Base-by-base conservation (phyloP, 1,139 yeast species). In the Zygosaccharomyces sapae region DNA sequence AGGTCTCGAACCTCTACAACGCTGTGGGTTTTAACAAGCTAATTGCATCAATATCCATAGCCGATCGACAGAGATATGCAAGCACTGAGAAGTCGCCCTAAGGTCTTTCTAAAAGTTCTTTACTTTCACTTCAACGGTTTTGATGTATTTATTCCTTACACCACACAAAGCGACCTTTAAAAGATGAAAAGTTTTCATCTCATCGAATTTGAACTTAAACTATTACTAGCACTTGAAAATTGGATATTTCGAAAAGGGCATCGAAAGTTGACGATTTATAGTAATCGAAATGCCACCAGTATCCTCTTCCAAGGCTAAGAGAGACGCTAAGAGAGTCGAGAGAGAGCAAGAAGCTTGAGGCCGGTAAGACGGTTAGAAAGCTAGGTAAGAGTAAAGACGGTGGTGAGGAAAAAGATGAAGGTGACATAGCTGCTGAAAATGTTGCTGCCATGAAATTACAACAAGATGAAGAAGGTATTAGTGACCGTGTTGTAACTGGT, bases 401-500 rank as follows among this genome's bases (percentile, higher is more conserved):
- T 44, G 56, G 62, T 29, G 68, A 57, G 38, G 55, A 44, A 25
- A 62, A 60, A 34, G 65, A 61, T 48, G 66, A 56, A 25, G 81
- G 73, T 46, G 89, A 80, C 43, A 79, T 75, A 51, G 80, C 85
- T 38, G 84, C 88, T 43, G 79, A 83, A 54, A 87, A 82, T 68
- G 81, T 92, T 66, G 87, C 83, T 55, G 84, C 87, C 70, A 77
- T 92, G 72, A 90, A 90, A 70, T 74, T 90, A 65, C 98, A 92
- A 72, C 84, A 86, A 66, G 97, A 92, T 70, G 84, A 86, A 66
- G 83, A 89, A 63, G 97, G 97, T 60, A 68, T 92, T 51, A 87
- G 96, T 38, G 99, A 92, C 70, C 87, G 98, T 76, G 98, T 92
- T 56, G 86, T 94, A 59, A 92, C 98, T 38, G 99, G 98, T 76